phyloP scores from a whole-genome alignment of 805 yeast genomes.

The Candida nemodendra region DNA sequence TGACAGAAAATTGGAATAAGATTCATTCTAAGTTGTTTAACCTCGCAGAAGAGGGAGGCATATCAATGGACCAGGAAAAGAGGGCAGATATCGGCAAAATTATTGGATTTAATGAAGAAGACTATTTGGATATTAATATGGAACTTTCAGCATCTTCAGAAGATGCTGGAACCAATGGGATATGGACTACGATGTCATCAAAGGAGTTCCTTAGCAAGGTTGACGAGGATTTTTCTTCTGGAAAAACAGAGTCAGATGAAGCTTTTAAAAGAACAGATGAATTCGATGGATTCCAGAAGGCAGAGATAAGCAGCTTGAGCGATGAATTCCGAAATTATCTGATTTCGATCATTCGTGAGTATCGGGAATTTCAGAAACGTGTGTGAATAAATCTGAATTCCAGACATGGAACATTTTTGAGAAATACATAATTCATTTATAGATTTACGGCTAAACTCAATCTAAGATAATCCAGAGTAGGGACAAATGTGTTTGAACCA shows the following conservation, averaged over 20 bases:
- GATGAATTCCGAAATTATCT: slow-evolving; percentile 17
- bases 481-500: too few relatives aligned
- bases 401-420: too few relatives aligned
- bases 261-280: slow-evolving; percentile 22
- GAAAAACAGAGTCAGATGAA: slow-evolving; percentile 14
- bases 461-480: too few relatives aligned
- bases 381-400: too few relatives aligned
- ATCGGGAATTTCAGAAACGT: too few relatives aligned
- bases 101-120: slow-evolving; percentile 41
- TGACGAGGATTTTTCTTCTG: slow-evolving; percentile 7
- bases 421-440: too few relatives aligned
- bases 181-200: slow-evolving; percentile 8
- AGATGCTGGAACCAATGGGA: slow-evolving; percentile 10
- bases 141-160: slow-evolving; percentile 21
- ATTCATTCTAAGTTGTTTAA: slow-evolving; percentile 34
- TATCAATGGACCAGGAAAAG: slow-evolving; percentile 12
- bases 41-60: slow-evolving; percentile 14
- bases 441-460: too few relatives aligned
- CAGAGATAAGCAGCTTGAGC: slow-evolving; percentile 19
- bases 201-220: slow-evolving; percentile 17
- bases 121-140: slow-evolving; percentile 44
- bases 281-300: slow-evolving; percentile 20
- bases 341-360: slow-evolving; percentile 8
- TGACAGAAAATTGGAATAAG: slow-evolving; percentile 43
- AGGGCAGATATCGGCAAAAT: slow-evolving; percentile 18